A percentile compares a stretch with the other conserved stretches of the same genome.
Conservation (phyloP, 768 basidiomycete species). For the Dictyophora rubrovolvata region DNA sequence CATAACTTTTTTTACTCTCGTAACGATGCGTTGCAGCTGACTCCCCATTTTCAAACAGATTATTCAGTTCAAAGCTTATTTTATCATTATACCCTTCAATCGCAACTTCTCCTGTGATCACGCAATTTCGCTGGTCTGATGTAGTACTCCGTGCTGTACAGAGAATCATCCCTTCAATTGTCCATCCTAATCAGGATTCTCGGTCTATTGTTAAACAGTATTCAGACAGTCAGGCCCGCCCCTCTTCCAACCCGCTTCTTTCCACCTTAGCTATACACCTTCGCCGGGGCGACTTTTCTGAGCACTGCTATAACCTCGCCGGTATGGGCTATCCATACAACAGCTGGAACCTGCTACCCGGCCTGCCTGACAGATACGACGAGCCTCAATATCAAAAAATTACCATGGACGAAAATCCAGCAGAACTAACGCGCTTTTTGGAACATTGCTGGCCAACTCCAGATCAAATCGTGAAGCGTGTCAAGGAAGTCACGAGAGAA, state of each 20-base stretch:
- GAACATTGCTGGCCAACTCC: slow-evolving; percentile 44
- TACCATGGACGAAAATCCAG: slow-evolving; percentile 15
- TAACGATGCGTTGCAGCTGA: slow-evolving; percentile 3
- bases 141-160: slow-evolving; percentile 40
- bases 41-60: slow-evolving; percentile 17
- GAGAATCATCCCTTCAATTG: slow-evolving; percentile 37
- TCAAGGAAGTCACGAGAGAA: slow-evolving; percentile 27
- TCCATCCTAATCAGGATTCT: neutral
- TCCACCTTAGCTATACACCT: slow-evolving; percentile 39
- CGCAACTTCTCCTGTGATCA: slow-evolving; percentile 34
- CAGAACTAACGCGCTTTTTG: slow-evolving; percentile 21
- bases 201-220: neutral
- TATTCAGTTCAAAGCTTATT: slow-evolving; percentile 23
- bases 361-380: slow-evolving; percentile 37
- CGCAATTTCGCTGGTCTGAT: slow-evolving; percentile 52
- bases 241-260: neutral
- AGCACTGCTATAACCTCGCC: slow-evolving; percentile 36
- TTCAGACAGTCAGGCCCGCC: neutral
- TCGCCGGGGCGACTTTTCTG: slow-evolving; percentile 44
- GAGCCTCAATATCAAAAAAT: slow-evolving; percentile 16
- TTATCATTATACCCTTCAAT: slow-evolving; percentile 38
- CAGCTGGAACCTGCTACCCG: slow-evolving; percentile 45
- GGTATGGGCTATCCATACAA: slow-evolving; percentile 31
- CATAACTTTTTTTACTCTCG: neutral
- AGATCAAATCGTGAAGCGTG: slow-evolving; percentile 36